Evolutionary conservation across 73 alveolate genomes (phyloP), one percentile per base, ranked within the genome.

Genomic region (Paraurostyla sp.): DNA sequence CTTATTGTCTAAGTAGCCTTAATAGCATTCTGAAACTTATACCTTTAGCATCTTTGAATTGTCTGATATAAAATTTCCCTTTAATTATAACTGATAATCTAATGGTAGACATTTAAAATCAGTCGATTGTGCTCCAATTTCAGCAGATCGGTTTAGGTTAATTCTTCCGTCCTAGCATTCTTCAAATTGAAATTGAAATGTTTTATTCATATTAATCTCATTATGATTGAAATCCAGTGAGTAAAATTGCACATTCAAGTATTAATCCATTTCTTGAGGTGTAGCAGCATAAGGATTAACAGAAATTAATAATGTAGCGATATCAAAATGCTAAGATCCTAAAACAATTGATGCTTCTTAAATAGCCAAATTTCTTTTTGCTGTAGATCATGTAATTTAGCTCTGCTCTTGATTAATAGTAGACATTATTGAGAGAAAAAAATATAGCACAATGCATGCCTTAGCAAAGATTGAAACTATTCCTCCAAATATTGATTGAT

Each of bases 401-500:
- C 30, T 38, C 6, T 38, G 25, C 6, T 38, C 42, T 11, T 58
- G 3, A 2, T 65, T 2, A 40, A 16, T 1, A 18, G 41, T 65
- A 2, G 43, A 23, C 56, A 65, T 6, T 30, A 65, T 2, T 0
- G 25, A 6, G 23, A 30, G 1, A 16, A 38, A 7, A 30, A 65
- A 65, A 58, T 65, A 65, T 38, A 65, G 27, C 13, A 65, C 18
- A 11, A 65, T 38, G 9, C 82, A 56, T 15, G 58, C 16, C 41
- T 32, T 65, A 1, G 36, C 0, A 18, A 65, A 7, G 9, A 65
- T 32, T 16, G 54, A 16, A 22, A 65, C 58, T 38, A 65, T 11
- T 36, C 82, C 82, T 38, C 82, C 82, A 35, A 65, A 65, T 7
- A 65, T 18, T 15, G 82, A 38, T 11, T 65, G 56, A 22, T 65